These are phyloP conservation scores for Corylus avellana DNA, from an alignment of 306 rosid species.

Conservation along the genomic window DNA sequence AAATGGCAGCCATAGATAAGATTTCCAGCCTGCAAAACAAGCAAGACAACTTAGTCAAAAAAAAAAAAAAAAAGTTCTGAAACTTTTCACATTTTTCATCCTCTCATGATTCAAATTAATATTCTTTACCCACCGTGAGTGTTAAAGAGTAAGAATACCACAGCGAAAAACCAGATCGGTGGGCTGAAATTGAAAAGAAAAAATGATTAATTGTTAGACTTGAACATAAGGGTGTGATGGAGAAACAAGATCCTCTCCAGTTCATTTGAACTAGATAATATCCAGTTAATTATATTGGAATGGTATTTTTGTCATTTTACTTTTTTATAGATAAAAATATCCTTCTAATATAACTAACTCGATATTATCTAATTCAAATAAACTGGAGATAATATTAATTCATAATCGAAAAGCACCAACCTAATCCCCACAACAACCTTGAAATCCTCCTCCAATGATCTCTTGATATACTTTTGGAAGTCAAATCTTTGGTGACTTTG, in stretches of 20 bases:
- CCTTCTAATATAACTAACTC: too few relatives aligned
- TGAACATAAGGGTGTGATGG: too few relatives aligned
- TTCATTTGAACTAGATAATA: too few relatives aligned
- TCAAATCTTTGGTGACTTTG: conserved; percentile 68
- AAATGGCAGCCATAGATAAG: conserved; percentile 82
- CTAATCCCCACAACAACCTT: conserved; percentile 90
- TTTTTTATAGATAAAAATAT: too few relatives aligned
- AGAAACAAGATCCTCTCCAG: too few relatives aligned
- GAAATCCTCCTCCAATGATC: conserved; percentile 90
- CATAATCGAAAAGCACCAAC: conserved; percentile 19
- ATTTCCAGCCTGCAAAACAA: conserved; percentile 63
- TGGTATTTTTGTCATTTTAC: too few relatives aligned
- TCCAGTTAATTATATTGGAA: too few relatives aligned
- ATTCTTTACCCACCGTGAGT: conserved; percentile 58
- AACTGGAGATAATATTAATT: too few relatives aligned
- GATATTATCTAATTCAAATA: too few relatives aligned
- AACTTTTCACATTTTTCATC: neutral
- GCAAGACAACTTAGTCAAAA: neutral
- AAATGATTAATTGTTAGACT: neutral
- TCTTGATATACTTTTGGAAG: conserved; percentile 75
- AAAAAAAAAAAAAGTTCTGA: neutral
- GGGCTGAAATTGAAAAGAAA: conserved; percentile 48
- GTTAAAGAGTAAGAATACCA: conserved; percentile 67
- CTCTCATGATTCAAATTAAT: too few relatives aligned
- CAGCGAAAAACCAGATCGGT: conserved; percentile 79